Evolutionary conservation across 2,329 filamentous ascomycete species (phyloP).

Genomic region (Tolypocladium paradoxum): DNA sequence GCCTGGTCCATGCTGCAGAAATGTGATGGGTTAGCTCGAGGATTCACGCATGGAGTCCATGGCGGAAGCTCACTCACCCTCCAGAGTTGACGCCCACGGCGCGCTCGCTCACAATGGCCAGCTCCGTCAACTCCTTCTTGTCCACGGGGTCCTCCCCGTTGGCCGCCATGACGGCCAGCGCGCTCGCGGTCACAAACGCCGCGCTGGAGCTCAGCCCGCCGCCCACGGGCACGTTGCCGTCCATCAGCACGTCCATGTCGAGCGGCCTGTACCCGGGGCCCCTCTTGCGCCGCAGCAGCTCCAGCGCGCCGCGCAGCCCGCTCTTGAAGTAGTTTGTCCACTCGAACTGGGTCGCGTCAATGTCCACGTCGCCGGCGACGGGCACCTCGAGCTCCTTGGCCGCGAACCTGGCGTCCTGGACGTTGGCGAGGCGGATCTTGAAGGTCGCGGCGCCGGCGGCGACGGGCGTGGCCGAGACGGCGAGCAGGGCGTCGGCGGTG

Average conservation of each 20-base stretch:
- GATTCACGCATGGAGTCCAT: neutral
- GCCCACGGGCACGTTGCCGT: slow-evolving; percentile 85
- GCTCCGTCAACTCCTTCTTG: slow-evolving; percentile 84
- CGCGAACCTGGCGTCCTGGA: slow-evolving; percentile 65
- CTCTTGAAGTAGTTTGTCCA: slow-evolving; percentile 99
- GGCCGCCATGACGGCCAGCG: slow-evolving; percentile 76
- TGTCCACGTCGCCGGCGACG: slow-evolving; percentile 52
- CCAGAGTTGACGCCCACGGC: slow-evolving; percentile 94
- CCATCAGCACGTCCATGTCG: slow-evolving; percentile 79
- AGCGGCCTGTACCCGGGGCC: slow-evolving; percentile 49
- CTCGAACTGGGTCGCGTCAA: slow-evolving; percentile 76
- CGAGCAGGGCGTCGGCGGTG: slow-evolving; percentile 80
- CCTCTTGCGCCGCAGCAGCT: slow-evolving; percentile 60
- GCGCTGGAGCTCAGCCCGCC: slow-evolving; percentile 90
- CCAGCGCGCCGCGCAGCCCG: slow-evolving; percentile 71
- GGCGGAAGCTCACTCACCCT: slow-evolving; percentile 55
- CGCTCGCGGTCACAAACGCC: slow-evolving; percentile 83
- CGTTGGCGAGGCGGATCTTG: slow-evolving; percentile 69
- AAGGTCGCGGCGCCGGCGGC: slow-evolving; percentile 42
- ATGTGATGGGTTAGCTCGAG: neutral
- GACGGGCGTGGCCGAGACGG: slow-evolving; percentile 50
- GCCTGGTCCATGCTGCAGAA: slow-evolving; percentile 80
- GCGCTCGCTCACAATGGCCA: slow-evolving; percentile 89
- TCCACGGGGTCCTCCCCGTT: slow-evolving; percentile 71
- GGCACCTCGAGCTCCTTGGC: slow-evolving; percentile 64